Conservation (phyloP, 2,329 filamentous ascomycete species). For the Trichoderma asperellum region DNA sequence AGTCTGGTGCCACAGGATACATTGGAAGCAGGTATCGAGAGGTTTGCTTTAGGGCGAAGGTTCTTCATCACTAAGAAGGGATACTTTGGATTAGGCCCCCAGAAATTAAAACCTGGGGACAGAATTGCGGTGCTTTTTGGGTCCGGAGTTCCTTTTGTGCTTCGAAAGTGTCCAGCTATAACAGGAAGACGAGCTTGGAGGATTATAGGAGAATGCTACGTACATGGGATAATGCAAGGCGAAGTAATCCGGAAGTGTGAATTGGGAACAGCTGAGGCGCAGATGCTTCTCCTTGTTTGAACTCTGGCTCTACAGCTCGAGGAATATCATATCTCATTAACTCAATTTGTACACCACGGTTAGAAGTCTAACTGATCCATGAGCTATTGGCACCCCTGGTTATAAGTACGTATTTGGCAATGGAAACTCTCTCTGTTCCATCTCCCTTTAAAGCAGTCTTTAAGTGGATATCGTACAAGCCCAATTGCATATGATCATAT, state of each 20-base stretch:
- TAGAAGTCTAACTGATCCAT: no score
- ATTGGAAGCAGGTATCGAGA: neutral
- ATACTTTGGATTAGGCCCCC: constrained; percentile 12
- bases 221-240: constrained; percentile 17
- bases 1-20: constrained; percentile 8
- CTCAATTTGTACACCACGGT: neutral
- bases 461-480: no score
- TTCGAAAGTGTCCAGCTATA: neutral
- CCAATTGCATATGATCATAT: no score
- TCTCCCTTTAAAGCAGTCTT: no score
- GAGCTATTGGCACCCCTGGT: no score
- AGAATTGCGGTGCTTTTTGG: constrained; percentile 1
- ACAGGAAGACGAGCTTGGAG: neutral
- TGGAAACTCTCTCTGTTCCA: no score
- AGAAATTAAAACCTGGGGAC: neutral
- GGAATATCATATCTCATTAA: neutral
- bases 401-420: no score
- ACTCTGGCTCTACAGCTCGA: neutral
- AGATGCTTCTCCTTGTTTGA: constrained; percentile 1
- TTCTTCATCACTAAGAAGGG: constrained; percentile 15
- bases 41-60: neutral
- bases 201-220: constrained; percentile 10
- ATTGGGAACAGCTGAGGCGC: neutral
- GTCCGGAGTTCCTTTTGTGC: neutral
- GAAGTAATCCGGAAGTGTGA: constrained; percentile 7